Percentiles rank a stretch among this genome's conserved stretches.
phyloP scores from a whole-genome alignment of 192 early-diverging fungal genomes.

The Glomus cerebriforme region DNA sequence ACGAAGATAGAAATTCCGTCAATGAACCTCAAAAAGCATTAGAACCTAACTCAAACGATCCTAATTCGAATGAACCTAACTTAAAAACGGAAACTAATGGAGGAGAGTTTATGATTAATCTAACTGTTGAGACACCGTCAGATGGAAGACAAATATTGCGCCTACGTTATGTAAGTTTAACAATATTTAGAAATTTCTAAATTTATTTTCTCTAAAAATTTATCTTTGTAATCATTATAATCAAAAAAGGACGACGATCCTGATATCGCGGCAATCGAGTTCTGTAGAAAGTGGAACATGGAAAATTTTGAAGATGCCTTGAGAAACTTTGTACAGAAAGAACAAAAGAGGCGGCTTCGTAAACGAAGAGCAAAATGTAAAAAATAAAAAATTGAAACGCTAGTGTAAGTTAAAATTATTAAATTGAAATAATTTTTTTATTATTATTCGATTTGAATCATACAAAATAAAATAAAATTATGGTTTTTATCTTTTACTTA shows the following conservation, averaged over 20 bases:
- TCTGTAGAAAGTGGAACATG: conserved; percentile 7
- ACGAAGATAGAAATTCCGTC: no score
- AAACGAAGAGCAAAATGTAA: no score
- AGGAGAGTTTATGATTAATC: background rate
- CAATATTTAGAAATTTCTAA: no score
- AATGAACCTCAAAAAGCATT: no score
- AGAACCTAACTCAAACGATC: no score
- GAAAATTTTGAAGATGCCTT: background rate
- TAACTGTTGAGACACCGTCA: background rate
- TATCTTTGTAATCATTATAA: background rate
- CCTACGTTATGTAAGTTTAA: background rate
- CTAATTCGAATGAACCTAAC: background rate
- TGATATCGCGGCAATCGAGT: background rate
- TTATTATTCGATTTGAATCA: no score
- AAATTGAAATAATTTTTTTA: no score
- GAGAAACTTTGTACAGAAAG: background rate
- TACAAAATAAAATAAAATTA: no score
- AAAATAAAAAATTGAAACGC: no score
- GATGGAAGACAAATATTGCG: background rate
- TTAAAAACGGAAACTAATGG: background rate
- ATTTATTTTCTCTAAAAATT: background rate
- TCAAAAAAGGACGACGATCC: background rate
- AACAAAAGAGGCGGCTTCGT: background rate
- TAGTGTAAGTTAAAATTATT: no score
- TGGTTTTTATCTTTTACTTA: no score